Conservation (phyloP, 2,329 filamentous ascomycete species). For the Penicillium brasilianum region DNA sequence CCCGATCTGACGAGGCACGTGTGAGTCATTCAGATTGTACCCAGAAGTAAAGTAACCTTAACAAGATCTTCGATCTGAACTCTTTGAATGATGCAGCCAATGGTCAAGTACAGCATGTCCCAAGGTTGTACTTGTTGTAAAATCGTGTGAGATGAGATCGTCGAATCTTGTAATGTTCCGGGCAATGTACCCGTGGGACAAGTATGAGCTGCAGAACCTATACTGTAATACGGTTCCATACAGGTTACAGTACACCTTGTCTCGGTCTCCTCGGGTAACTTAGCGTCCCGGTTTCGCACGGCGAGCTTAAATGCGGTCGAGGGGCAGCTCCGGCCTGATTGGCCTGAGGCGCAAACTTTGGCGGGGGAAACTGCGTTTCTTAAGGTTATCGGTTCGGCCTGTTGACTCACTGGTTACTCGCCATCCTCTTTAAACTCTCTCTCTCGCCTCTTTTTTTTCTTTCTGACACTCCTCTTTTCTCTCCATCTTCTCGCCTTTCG, state of each 20-base stretch:
- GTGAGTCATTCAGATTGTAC: constrained; percentile 1
- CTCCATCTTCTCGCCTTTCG: constrained; percentile 10
- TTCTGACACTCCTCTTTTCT: constrained; percentile 10
- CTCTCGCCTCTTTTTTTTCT: constrained; percentile 16
- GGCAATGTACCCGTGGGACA: not conserved
- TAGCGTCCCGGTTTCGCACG: constrained; percentile 7
- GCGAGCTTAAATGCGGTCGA: constrained; percentile 21
- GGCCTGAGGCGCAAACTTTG: constrained; percentile 27
- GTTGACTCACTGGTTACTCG: constrained; percentile 29
- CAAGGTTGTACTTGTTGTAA: too few relatives aligned
- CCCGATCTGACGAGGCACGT: not conserved
- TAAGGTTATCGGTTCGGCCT: constrained; percentile 1
- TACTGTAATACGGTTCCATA: constrained; percentile 6
- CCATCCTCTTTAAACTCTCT: constrained; percentile 11
- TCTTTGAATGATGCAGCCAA: not conserved
- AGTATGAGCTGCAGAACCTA: not conserved
- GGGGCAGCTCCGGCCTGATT: constrained; percentile 17
- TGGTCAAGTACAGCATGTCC: not conserved
- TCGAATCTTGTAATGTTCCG: not conserved
- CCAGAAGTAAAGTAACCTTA: not conserved
- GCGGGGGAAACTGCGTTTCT: constrained; percentile 25
- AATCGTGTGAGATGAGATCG: too few relatives aligned
- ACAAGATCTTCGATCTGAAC: constrained; percentile 1
- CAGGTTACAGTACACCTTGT: not conserved
- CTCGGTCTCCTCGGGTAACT: constrained; percentile 23